These are phyloP conservation scores for Groenewaldozyma auringiensis DNA, from an alignment of 1,139 yeast species.

Conservation along the genomic window DNA sequence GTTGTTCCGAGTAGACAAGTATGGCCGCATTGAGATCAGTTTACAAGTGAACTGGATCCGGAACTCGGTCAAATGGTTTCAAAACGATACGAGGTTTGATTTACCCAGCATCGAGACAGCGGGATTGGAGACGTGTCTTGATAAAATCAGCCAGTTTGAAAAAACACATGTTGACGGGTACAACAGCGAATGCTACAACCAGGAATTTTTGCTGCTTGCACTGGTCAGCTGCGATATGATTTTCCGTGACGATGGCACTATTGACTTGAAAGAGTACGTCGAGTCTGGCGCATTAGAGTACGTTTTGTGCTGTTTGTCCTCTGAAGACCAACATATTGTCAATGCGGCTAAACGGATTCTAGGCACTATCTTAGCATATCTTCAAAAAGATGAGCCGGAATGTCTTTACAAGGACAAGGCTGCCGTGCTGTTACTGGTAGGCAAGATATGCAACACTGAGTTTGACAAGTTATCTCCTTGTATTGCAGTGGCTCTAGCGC, in stretches of 20 bases:
- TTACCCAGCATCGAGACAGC: conserved; percentile 2
- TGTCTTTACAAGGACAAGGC: conserved; percentile 49
- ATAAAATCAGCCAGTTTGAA: conserved; percentile 6
- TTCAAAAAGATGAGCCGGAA: not conserved
- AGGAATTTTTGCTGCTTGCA: conserved; percentile 26
- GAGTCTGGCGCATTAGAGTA: conserved; percentile 55
- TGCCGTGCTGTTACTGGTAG: conserved; percentile 49
- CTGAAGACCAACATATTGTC: conserved; percentile 3
- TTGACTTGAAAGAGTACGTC: conserved; percentile 51
- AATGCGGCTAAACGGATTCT: conserved; percentile 7
- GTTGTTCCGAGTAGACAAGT: not conserved
- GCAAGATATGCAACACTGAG: conserved; percentile 44
- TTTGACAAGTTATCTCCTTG: conserved; percentile 36
- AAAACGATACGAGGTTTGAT: conserved; percentile 15
- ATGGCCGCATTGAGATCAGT: not conserved
- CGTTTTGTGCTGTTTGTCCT: conserved; percentile 42
- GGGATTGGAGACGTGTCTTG: not conserved
- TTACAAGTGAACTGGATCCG: conserved; percentile 33
- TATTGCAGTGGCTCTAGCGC: conserved; percentile 44
- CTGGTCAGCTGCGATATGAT: conserved; percentile 26
- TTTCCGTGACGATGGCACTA: conserved; percentile 22
- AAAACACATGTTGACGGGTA: conserved; percentile 5
- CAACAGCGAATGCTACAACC: conserved; percentile 18
- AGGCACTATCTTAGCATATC: conserved; percentile 4
- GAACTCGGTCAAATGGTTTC: conserved; percentile 41